Percentiles rank a stretch among this genome's conserved stretches.
phyloP scores from a whole-genome alignment of 2,329 filamentous ascomycete species.

The Fusarium bulbicola region DNA sequence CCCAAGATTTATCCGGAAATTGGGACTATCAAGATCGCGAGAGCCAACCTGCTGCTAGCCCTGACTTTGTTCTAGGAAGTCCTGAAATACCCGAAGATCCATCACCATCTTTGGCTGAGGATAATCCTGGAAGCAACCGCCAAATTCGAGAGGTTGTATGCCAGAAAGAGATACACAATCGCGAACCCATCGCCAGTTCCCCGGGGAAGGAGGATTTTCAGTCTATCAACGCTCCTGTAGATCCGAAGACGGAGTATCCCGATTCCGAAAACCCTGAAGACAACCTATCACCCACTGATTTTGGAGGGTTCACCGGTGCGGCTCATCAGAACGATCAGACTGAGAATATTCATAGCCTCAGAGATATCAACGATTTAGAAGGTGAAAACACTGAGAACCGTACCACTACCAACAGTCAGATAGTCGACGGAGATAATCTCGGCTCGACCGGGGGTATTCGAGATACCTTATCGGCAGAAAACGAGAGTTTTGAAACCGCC shows the following conservation, averaged over 20 bases:
- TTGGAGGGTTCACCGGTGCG: background rate
- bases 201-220: background rate
- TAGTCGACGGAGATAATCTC: background rate
- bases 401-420: background rate
- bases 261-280: background rate
- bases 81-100: background rate
- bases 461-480: background rate
- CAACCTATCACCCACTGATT: background rate
- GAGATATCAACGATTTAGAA: background rate
- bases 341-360: background rate
- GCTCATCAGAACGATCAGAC: background rate
- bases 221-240: background rate
- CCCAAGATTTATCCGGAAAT: conserved; percentile 50
- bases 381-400: background rate
- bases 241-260: background rate
- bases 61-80: background rate
- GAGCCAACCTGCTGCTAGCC: background rate
- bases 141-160: background rate
- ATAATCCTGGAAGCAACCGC: background rate
- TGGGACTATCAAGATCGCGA: conserved; percentile 25
- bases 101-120: background rate
- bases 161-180: background rate
- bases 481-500: conserved; percentile 3
- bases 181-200: background rate
- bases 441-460: background rate